A percentile compares a stretch with the other conserved stretches of the same genome.
Conservation (phyloP, 768 basidiomycete genomes). For the Leccinum olivaceopallidum region DNA sequence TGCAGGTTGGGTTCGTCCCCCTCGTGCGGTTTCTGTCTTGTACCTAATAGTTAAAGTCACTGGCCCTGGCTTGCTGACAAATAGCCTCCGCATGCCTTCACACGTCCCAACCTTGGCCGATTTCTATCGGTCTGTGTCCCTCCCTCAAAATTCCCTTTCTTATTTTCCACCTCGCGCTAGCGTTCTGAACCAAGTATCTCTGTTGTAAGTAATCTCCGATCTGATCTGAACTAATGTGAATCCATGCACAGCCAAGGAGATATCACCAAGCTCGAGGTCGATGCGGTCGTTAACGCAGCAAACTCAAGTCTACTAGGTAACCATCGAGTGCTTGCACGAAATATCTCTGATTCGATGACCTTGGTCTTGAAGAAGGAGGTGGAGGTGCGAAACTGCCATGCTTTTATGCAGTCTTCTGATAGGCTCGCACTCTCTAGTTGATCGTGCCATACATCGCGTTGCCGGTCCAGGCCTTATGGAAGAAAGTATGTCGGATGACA, state of each 20-base stretch:
- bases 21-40: no score
- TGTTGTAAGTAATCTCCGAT: slow-evolving; percentile 52
- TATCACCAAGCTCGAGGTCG: slow-evolving; percentile 70
- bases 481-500: slow-evolving; percentile 56
- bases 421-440: slow-evolving; percentile 59
- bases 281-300: slow-evolving; percentile 82
- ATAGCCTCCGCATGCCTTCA: slow-evolving; percentile 5
- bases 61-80: not conserved
- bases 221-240: not conserved
- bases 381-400: slow-evolving; percentile 51
- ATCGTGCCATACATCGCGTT: slow-evolving; percentile 78
- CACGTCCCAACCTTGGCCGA: slow-evolving; percentile 57
- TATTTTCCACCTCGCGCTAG: slow-evolving; percentile 36
- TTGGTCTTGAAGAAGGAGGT: slow-evolving; percentile 69
- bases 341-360: not conserved
- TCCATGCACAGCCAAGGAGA: slow-evolving; percentile 62
- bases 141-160: slow-evolving; percentile 32
- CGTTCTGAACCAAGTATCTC: slow-evolving; percentile 59
- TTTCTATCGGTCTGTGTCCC: slow-evolving; percentile 45
- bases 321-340: not conserved
- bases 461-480: slow-evolving; percentile 64
- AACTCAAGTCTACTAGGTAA: slow-evolving; percentile 70
- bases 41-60: no score
- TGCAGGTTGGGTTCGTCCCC: no score
- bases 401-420: not conserved